A percentile compares a stretch with the other conserved stretches of the same genome.
These are phyloP conservation scores for Chlorella sp. DNA, from an alignment of 139 green algal species.

Conservation along the genomic window DNA sequence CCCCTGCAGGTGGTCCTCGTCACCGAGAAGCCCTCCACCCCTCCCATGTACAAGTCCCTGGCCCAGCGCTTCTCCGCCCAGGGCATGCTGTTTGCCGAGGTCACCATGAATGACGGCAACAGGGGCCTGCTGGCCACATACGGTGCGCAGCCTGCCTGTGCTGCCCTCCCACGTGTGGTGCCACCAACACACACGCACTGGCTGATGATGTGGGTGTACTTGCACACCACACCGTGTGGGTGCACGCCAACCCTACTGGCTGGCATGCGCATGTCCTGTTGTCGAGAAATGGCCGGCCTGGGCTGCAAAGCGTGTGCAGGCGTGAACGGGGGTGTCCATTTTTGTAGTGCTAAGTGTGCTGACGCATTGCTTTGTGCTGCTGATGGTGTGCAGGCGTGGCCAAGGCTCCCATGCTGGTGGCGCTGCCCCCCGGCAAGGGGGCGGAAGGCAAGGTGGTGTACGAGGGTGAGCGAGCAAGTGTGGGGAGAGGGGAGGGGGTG, in stretches of 20 bases:
- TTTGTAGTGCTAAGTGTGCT: too few species aligned
- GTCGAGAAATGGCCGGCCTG: not conserved
- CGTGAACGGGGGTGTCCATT: too few species aligned
- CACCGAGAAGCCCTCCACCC: constrained; percentile 32
- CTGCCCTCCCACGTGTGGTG: too few species aligned
- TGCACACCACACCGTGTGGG: too few species aligned
- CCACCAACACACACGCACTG: too few species aligned
- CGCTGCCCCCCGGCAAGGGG: not conserved
- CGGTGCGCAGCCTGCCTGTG: too few species aligned
- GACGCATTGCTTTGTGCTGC: too few species aligned
- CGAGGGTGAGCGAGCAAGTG: constrained; percentile 18
- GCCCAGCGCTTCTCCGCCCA: constrained; percentile 17
- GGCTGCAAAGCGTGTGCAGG: not conserved
- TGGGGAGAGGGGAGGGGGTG: not conserved
- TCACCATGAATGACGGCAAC: too few species aligned
- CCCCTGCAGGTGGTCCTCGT: constrained; percentile 48
- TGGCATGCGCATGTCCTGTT: not conserved
- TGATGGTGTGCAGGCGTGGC: constrained; percentile 20
- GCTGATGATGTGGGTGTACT: too few species aligned
- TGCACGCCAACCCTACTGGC: too few species aligned
- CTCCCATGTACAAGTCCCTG: constrained; percentile 46
- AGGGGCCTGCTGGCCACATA: constrained; percentile 1
- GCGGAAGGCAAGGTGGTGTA: not conserved
- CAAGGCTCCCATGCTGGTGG: constrained; percentile 31
- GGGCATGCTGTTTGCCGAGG: constrained; percentile 15